Percentiles rank a stretch among this genome's conserved stretches.
These are phyloP conservation scores for Irpex lacteus DNA, from an alignment of 1,284 basidiomycete genomes.

Conservation along the genomic window DNA sequence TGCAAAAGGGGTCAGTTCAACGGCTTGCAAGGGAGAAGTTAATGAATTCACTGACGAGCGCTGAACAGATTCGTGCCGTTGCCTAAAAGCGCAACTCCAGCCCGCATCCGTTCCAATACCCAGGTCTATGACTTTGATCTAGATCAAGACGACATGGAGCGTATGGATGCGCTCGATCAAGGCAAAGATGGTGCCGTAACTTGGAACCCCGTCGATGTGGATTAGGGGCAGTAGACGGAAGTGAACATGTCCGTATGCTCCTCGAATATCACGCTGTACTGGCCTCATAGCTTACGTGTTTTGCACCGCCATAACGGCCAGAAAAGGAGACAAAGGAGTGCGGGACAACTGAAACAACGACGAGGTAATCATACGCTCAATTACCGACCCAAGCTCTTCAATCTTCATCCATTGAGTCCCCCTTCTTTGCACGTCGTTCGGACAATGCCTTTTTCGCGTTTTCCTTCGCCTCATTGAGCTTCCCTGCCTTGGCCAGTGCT, in stretches of 20 bases:
- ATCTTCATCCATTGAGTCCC: slow-evolving; percentile 55
- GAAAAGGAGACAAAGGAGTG: not conserved
- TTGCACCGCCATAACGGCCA: not conserved
- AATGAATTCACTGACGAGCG: not conserved
- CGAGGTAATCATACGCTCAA: not conserved
- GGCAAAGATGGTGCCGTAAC: slow-evolving; percentile 44
- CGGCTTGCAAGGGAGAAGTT: not conserved
- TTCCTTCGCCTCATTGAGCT: slow-evolving; percentile 46
- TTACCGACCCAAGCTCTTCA: slow-evolving; percentile 16
- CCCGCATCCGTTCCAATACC: slow-evolving; percentile 51
- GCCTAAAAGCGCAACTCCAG: slow-evolving; percentile 52
- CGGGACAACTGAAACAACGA: not conserved
- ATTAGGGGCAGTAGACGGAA: slow-evolving; percentile 10
- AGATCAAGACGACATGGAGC: slow-evolving; percentile 44
- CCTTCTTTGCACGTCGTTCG: slow-evolving; percentile 51
- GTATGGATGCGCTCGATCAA: slow-evolving; percentile 46
- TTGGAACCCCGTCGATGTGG: slow-evolving; percentile 49
- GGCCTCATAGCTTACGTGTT: not conserved
- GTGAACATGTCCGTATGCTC: not conserved
- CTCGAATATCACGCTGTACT: not conserved
- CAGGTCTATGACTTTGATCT: slow-evolving; percentile 55
- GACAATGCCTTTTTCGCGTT: slow-evolving; percentile 48
- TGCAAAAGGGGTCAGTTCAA: slow-evolving; percentile 46
- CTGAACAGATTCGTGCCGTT: slow-evolving; percentile 43
- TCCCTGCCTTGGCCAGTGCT: slow-evolving; percentile 66